These are phyloP conservation scores for Pigoraptor vietnamica DNA, from an alignment of 78 protist genomes.

Conservation along the genomic window DNA sequence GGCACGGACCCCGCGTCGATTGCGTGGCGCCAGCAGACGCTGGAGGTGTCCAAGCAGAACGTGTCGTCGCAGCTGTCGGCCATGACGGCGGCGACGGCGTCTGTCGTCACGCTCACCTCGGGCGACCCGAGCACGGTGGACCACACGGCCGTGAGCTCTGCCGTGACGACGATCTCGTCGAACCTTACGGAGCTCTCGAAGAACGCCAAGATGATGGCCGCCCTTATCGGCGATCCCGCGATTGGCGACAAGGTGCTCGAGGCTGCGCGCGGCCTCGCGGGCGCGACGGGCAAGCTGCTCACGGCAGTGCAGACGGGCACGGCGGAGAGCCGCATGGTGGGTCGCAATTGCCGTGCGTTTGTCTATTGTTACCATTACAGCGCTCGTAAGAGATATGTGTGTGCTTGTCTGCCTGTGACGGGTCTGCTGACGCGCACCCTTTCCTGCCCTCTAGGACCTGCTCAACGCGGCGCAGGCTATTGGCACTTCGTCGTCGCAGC, in stretches of 20 bases:
- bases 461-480: not conserved
- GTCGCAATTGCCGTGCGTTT: not conserved
- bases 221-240: not conserved
- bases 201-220: slow-evolving; percentile 7
- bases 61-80: not conserved
- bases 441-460: not conserved
- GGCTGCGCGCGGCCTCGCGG: slow-evolving; percentile 21
- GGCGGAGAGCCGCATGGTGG: not conserved
- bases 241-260: not conserved
- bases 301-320: not conserved
- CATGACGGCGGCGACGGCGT: slow-evolving; percentile 16
- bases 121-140: not conserved
- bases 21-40: slow-evolving; percentile 11
- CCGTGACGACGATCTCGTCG: not conserved
- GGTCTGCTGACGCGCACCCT: not conserved
- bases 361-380: no score
- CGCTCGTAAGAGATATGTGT: not conserved
- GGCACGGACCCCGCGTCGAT: slow-evolving; percentile 10
- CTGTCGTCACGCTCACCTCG: slow-evolving; percentile 4
- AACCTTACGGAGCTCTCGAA: not conserved
- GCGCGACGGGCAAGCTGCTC: not conserved
- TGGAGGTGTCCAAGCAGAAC: not conserved
- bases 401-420: not conserved
- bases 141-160: not conserved
- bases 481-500: not conserved